Evolutionary conservation across 2,329 filamentous ascomycete species (phyloP).

Genomic region (Nemania sp.): DNA sequence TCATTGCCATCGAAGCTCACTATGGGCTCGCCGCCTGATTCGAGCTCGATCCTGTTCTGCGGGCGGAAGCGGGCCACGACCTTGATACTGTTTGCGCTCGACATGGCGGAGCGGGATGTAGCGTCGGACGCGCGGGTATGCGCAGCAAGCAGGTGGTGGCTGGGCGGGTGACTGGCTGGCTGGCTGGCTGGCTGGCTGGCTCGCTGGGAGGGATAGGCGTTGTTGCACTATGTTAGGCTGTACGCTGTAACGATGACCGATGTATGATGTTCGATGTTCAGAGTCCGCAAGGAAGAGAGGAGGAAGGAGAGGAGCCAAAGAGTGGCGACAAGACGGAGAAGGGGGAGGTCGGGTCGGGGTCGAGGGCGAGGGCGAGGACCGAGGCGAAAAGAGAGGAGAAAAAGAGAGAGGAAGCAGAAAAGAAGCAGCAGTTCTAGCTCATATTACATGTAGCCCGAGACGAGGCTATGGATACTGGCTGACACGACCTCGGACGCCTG

Average conservation of each 20-base stretch:
- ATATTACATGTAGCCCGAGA: conserved; percentile 35
- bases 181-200: not conserved
- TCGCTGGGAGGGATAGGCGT: too few relatives aligned
- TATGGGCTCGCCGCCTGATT: conserved; percentile 88
- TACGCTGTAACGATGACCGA: not conserved
- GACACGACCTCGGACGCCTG: conserved; percentile 36
- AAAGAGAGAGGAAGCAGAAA: not conserved
- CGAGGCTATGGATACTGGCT: conserved; percentile 8
- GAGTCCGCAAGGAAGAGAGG: not conserved
- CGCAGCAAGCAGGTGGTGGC: conserved; percentile 29
- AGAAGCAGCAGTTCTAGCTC: conserved; percentile 34
- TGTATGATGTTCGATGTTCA: not conserved
- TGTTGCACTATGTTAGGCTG: not conserved
- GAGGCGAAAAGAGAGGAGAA: too few relatives aligned
- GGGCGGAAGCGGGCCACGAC: conserved; percentile 98
- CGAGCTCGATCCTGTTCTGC: conserved; percentile 92
- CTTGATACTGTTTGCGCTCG: conserved; percentile 70
- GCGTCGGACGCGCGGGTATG: conserved; percentile 33
- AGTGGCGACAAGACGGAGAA: too few relatives aligned
- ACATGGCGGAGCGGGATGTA: conserved; percentile 50
- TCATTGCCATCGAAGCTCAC: conserved; percentile 88
- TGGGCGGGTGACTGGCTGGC: not conserved
- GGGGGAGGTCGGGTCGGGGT: too few relatives aligned
- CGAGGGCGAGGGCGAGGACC: too few relatives aligned
- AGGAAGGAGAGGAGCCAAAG: conserved; percentile 12